phyloP scores from a whole-genome alignment of 805 yeast species.

The Lipomyces mesembrius region DNA sequence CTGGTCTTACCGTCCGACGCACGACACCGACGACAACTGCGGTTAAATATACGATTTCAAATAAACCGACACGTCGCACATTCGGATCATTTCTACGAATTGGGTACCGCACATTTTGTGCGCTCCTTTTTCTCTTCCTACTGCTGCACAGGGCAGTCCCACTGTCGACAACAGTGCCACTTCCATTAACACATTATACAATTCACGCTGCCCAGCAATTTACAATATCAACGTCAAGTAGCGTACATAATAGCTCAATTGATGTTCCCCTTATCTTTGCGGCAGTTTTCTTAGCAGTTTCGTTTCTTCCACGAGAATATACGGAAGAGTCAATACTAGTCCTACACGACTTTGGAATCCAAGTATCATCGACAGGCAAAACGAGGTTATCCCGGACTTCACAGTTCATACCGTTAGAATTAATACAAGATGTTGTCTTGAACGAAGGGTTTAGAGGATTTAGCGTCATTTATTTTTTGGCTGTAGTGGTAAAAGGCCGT shows the following conservation, averaged over 20 bases:
- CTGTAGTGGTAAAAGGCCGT: conserved; percentile 49
- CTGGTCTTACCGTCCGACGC: conserved; percentile 20
- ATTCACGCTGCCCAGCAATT: conserved; percentile 4
- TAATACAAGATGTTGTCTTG: conserved; percentile 55
- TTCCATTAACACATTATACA: background rate
- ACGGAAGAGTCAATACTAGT: conserved; percentile 41
- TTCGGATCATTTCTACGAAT: background rate
- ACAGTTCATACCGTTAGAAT: conserved; percentile 51
- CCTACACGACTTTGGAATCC: conserved; percentile 42
- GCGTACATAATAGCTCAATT: background rate
- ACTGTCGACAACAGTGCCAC: background rate
- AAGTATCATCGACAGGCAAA: conserved; percentile 50
- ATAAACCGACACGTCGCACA: conserved; percentile 11
- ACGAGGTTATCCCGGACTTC: conserved; percentile 37
- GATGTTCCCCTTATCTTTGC: conserved; percentile 10
- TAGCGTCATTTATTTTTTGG: conserved; percentile 56
- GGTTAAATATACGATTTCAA: conserved; percentile 27
- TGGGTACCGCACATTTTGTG: background rate
- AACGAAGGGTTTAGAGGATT: conserved; percentile 59
- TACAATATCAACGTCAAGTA: background rate
- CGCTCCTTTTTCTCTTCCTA: conserved; percentile 3
- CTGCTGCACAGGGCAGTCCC: conserved; percentile 7
- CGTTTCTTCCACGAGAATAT: conserved; percentile 15
- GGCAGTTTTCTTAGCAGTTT: background rate
- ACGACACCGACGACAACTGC: conserved; percentile 24